These are phyloP conservation scores for Kluyveromyces siamensis DNA, from an alignment of 805 yeast genomes.

Conservation along the genomic window DNA sequence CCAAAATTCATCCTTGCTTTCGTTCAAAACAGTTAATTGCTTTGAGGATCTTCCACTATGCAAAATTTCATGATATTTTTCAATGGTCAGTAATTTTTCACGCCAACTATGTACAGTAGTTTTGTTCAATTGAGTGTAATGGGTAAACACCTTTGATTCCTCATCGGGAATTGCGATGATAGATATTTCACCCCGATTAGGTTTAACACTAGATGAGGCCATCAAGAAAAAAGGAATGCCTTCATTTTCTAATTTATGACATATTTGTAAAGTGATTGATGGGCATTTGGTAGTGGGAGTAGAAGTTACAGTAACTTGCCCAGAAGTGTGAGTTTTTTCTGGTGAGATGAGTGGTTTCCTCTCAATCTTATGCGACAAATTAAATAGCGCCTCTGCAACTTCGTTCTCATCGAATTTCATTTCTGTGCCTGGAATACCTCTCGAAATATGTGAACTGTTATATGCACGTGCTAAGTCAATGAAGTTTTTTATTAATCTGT, in stretches of 20 bases:
- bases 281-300: conserved; percentile 11
- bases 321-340: background rate
- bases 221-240: conserved; percentile 37
- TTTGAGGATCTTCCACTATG: background rate
- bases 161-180: conserved; percentile 64
- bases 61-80: background rate
- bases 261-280: conserved; percentile 36
- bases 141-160: conserved; percentile 41
- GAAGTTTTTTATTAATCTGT: conserved; percentile 50
- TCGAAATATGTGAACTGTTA: conserved; percentile 9
- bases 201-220: conserved; percentile 53
- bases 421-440: background rate
- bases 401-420: background rate
- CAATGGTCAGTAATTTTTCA: conserved; percentile 10
- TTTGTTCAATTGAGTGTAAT: conserved; percentile 42
- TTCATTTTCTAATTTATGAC: conserved; percentile 35
- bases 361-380: conserved; percentile 17
- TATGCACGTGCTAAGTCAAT: conserved; percentile 15
- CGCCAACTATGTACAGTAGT: conserved; percentile 25
- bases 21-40: conserved; percentile 8
- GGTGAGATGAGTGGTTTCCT: conserved; percentile 13
- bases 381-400: conserved; percentile 4
- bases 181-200: conserved; percentile 63
- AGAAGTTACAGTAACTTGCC: conserved; percentile 3
- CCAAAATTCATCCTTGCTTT: conserved; percentile 24